Base-by-base conservation (phyloP, 2,329 filamentous ascomycete species). In the Talaromyces sp. region DNA sequence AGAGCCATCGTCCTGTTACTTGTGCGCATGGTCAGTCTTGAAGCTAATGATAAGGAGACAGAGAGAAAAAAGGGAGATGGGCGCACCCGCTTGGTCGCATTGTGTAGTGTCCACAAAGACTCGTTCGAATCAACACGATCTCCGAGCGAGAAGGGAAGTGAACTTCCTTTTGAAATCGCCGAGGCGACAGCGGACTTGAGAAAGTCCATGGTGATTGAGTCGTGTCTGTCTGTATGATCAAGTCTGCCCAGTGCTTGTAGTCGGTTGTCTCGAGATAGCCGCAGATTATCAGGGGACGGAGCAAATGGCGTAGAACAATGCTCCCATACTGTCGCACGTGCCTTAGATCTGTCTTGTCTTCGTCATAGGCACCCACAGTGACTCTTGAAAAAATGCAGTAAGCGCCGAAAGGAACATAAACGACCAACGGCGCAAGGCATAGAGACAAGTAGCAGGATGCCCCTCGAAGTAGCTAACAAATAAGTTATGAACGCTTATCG, bases 181-280 rank as follows among this genome's bases (percentile, higher is more conserved):
- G 95, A 98, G 52, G 93, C 93, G 74, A 98, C 92, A 59, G 95
- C 95, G 65, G 93, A 98, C 80, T 98, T 98, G 73, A 99, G 85
- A 73, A 98, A 98, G 76, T 99, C 93, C 95, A 99, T 99, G 69
- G 69, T 64, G 39, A 61, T 25, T 44, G 16, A 46, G 40, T 40
- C 61, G 60, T 54, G 25, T 46, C 11, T 16, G 28, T 35, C 7
- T n/a, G 11, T 12, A 52, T 12, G 48, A 21, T 52, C 48, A 33
- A 21, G 11, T 21, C 9, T 25, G 23, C 8, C n/a, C 9, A n/a
- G 28, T 46, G 6, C 16, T 44, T 46, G n/a, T 44, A 58, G 56
- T 23, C n/a, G 28, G 28, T 0, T 6, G 31, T 31, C 8, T 3
- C 28, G 28, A 28, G 28, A 42, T 31, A 14, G 59, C 35, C 48